Evolutionary conservation across 345 rosid species (phyloP).

Genomic region (Physaria fendleri): DNA sequence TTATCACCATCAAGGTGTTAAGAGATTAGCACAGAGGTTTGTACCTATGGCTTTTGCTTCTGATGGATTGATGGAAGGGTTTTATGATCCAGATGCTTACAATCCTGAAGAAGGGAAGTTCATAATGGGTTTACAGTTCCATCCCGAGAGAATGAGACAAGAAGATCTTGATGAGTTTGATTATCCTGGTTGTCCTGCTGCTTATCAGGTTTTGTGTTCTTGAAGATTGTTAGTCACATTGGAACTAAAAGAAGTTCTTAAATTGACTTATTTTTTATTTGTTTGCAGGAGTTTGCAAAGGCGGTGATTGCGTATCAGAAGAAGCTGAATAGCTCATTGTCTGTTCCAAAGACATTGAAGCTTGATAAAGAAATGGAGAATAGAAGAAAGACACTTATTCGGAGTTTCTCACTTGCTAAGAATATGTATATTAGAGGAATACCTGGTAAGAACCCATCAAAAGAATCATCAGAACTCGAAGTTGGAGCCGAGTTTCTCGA

Average conservation of each 20-base stretch:
- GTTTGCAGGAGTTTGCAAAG: conserved; percentile 85
- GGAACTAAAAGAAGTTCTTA: too few relatives aligned
- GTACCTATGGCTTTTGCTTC: conserved; percentile 62
- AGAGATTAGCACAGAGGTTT: conserved; percentile 51
- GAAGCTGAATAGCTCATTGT: conserved; percentile 46
- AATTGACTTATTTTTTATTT: too few relatives aligned
- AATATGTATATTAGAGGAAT: conserved; percentile 42
- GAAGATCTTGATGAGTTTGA: conserved; percentile 47
- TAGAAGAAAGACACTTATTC: conserved; percentile 42
- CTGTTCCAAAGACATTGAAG: conserved; percentile 38
- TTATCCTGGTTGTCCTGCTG: conserved; percentile 56
- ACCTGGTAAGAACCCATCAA: conserved; percentile 34
- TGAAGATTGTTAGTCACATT: too few relatives aligned
- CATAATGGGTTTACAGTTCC: conserved; percentile 64
- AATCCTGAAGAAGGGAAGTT: conserved; percentile 62
- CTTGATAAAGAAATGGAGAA: conserved; percentile 60
- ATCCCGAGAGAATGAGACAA: conserved; percentile 61
- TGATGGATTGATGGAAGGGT: conserved; percentile 65
- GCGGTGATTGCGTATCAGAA: conserved; percentile 80
- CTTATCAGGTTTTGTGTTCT: conserved; percentile 61
- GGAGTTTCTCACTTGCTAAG: conserved; percentile 76
- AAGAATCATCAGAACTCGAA: conserved; percentile 51
- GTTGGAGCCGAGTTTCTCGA: conserved; percentile 76
- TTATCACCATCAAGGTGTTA: conserved; percentile 65
- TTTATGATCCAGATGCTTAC: conserved; percentile 55